These are phyloP conservation scores for Fusarium subtropicale DNA, from an alignment of 2,329 filamentous ascomycete species.

Conservation along the genomic window DNA sequence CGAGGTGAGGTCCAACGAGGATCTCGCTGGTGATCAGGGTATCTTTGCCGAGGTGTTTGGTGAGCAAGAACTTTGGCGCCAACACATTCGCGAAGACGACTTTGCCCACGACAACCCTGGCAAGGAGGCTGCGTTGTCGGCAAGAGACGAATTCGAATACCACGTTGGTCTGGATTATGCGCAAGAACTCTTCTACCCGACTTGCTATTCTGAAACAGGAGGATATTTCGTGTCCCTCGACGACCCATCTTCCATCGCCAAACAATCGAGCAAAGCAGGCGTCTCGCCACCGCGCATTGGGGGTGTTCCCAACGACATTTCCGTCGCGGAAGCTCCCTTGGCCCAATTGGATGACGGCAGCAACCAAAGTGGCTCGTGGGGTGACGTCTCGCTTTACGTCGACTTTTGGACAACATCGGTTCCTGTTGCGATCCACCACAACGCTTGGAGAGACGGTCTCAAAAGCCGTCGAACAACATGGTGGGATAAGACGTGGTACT, in stretches of 20 bases:
- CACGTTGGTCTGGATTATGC: conserved; percentile 47
- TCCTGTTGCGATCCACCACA: conserved; percentile 45
- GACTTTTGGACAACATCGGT: conserved; percentile 44
- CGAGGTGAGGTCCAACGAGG: conserved; percentile 17
- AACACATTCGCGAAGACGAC: conserved; percentile 23
- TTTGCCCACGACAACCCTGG: conserved; percentile 27
- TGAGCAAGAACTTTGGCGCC: conserved; percentile 45
- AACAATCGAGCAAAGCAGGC: conserved; percentile 34
- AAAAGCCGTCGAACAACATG: conserved; percentile 40
- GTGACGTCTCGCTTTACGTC: conserved; percentile 37
- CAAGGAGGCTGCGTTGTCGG: conserved; percentile 27
- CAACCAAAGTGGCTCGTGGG: conserved; percentile 27
- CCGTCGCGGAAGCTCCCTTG: conserved; percentile 27
- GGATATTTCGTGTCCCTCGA: conserved; percentile 43
- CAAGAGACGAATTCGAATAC: conserved; percentile 42
- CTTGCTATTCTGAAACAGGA: conserved; percentile 46
- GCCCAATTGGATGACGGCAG: conserved; percentile 10
- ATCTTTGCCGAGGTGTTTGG: conserved; percentile 50
- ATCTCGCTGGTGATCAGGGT: conserved; percentile 49
- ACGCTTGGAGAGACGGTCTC: conserved; percentile 44
- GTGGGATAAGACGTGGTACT: conserved; percentile 47
- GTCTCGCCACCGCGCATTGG: conserved; percentile 42
- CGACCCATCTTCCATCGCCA: conserved; percentile 28
- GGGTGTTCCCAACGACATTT: conserved; percentile 42
- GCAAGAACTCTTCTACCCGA: conserved; percentile 49